phyloP scores from a whole-genome alignment of 1,284 basidiomycete genomes.

The Ustilago trichophora region DNA sequence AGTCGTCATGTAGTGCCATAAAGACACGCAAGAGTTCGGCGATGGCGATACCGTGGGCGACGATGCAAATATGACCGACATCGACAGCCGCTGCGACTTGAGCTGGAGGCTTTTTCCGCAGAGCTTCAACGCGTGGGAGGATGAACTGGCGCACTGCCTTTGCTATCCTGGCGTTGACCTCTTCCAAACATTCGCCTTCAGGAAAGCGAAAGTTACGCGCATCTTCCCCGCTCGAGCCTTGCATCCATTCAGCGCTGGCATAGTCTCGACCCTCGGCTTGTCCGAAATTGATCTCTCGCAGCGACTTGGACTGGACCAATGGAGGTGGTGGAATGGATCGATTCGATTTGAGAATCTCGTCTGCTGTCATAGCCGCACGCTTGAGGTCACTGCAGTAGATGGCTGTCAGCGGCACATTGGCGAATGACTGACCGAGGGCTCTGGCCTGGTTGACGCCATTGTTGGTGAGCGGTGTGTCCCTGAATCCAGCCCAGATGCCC shows the following conservation, averaged over 20 bases:
- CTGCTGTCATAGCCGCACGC: conserved; percentile 78
- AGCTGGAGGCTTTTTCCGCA: conserved; percentile 28
- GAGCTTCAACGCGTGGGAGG: conserved; percentile 71
- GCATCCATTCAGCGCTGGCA: conserved; percentile 48
- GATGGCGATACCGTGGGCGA: conserved; percentile 83
- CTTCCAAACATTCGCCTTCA: conserved; percentile 77
- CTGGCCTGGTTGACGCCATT: conserved; percentile 88
- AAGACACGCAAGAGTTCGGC: conserved; percentile 69
- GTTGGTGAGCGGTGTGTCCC: conserved; percentile 81
- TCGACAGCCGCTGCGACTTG: too few relatives aligned
- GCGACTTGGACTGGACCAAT: conserved; percentile 69
- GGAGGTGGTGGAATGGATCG: conserved; percentile 71
- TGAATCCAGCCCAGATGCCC: conserved; percentile 80
- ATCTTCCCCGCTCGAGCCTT: conserved; percentile 54
- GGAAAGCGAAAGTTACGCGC: conserved; percentile 74
- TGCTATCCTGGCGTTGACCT: conserved; percentile 74
- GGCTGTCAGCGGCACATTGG: conserved; percentile 72
- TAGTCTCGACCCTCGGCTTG: conserved; percentile 76
- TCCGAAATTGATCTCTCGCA: conserved; percentile 73
- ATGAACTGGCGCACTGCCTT: conserved; percentile 73
- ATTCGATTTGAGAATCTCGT: conserved; percentile 71
- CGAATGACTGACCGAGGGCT: conserved; percentile 76
- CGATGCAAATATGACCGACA: conserved; percentile 74
- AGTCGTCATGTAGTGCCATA: conserved; percentile 49
- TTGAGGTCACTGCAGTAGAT: conserved; percentile 83